Evolutionary conservation across 345 rosid genomes (phyloP), one percentile per base, ranked within the genome.

Genomic region (Salix caprea): DNA sequence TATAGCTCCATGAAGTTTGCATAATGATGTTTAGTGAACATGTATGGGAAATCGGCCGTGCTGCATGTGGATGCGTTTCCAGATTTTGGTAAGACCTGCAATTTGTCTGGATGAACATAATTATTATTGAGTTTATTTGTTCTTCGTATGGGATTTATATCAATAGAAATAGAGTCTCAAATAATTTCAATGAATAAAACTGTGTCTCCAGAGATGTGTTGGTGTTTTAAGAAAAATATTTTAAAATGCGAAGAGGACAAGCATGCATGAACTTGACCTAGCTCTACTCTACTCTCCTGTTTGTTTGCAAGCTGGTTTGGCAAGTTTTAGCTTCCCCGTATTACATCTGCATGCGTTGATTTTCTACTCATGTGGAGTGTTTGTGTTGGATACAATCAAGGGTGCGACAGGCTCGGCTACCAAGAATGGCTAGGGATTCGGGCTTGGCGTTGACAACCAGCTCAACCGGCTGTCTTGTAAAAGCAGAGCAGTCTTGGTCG

Each of bases 341-440:
- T 36, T 72, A 39, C 24, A 34, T 69, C 69, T 72, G 72, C n/a
- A 69, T 39, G 46, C 39, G 15, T 28, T 30, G 14, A 60, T 42
- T 68, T 62, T 39, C 18, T 42, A 32, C 16, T 44, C 58, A 21
- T 36, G 66, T 40, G 71, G 26, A 32, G 76, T 69, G 75, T 48
- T 65, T 34, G 9, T n/a, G 77, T 28, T 76, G 66, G 82, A 67
- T 67, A 24, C 19, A 76, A 79, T 75, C 73, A 81, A 82, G 76
- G 84, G 82, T 82, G 67, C 54, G 86, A 79, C 82, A 79, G 78
- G 78, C 79, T 75, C 76, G 77, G 61, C 15, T 77, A 36, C 58
- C 81, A 2, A 65, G 32, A 65, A 30, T 19, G 67, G 71, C 7
- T 82, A 46, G 84, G 87, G 86, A 82, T 87, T 84, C 66, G 82